Base-by-base conservation (phyloP, 2,329 filamentous ascomycete species). In the Cytospora paraplurivora region DNA sequence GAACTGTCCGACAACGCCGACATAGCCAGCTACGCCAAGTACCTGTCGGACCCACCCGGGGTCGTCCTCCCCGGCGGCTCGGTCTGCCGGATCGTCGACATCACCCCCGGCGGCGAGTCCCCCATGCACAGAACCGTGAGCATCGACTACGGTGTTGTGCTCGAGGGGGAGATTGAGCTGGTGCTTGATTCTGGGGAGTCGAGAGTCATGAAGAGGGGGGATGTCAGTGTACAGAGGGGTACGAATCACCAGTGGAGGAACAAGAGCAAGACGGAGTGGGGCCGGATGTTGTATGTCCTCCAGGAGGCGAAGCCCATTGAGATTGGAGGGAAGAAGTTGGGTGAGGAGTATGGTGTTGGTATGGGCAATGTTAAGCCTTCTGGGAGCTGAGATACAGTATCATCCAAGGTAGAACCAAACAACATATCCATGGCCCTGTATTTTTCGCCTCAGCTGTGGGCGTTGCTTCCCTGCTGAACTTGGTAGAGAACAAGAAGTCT, bases 151-250 rank as follows among this genome's bases (percentile, higher is more conserved):
- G 81, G 81, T 1, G 74, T 83, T 32, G 78, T 83, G 15, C 67
- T 83, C 4, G 79, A 82, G 66, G 82, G 82, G 1, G 73, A 77
- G 68, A 69, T 84, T 53, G 81, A 82, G 68, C 74, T 82, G 71
- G 66, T 78, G 21, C 70, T 83, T 19, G 82, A 83, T 66, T 76
- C 75, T 19, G 80, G 80, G 13, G 79, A 81, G 64, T 75, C 66
- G 61, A 72, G 74, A 44, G 44, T 74, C 7, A 70, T 84, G 72
- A 71, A 74, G 62, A 71, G 75, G 19, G 82, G 82, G 1, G 81
- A 84, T 68, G 72, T 81, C 35, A 74, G 76, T 15, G 76, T 83
- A n/a, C 81, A 83, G 71, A 71, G 81, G 52, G 80, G 73, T 6
- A 81, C 79, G 19, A 77, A 76, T 71, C 80, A 82, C 69, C 74